Evolutionary conservation across 163 green algal genomes (phyloP), one percentile per base, ranked within the genome.

Genomic region (Coccomyxa subellipsoidea): DNA sequence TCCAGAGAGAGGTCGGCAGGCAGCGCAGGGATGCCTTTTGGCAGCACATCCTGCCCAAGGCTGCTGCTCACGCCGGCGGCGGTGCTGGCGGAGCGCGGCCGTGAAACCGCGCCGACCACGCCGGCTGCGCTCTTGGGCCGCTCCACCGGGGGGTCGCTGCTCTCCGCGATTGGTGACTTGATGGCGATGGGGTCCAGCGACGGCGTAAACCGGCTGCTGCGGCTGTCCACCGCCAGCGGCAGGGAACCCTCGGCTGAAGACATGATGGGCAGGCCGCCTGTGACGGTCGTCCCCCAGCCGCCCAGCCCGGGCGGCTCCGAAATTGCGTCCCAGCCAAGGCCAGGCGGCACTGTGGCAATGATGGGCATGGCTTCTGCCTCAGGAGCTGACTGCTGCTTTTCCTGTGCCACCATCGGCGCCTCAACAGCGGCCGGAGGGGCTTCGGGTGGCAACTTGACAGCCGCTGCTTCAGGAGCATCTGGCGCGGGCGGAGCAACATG

Each of bases 21-120:
- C 72, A 89, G 79, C 31, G 83, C 38, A 0, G 85, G 83, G 66
- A 91, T 89, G 84, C 84, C 87, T 80, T 80, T 87, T 34, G 84
- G 84, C 77, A 87, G 82, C 69, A 85, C 54, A 53, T 81, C 78
- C 27, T 73, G 66, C 66, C 27, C 66, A 73, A 73, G 66, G 10
- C 27, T n/a, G 7, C 66, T 36, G 66, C 66, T 73, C 66, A n/a
- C n/a, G 1, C 21, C 66, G 31, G 66, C 47, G 23, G 4, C 47
- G 23, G 21, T 73, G n/a, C 66, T 34, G 27, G 66, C 27, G 8
- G 66, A 73, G 31, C 66, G 66, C 27, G 66, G 66, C 66, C 66
- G 27, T 36, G 66, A 73, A 8, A 73, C 66, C 27, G n/a, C 66
- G 21, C 66, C 66, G 10, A 73, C 66, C 21, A 73, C 66, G 66